Base-by-base conservation (phyloP, 345 rosid species). In the Abelmoschus esculentus region DNA sequence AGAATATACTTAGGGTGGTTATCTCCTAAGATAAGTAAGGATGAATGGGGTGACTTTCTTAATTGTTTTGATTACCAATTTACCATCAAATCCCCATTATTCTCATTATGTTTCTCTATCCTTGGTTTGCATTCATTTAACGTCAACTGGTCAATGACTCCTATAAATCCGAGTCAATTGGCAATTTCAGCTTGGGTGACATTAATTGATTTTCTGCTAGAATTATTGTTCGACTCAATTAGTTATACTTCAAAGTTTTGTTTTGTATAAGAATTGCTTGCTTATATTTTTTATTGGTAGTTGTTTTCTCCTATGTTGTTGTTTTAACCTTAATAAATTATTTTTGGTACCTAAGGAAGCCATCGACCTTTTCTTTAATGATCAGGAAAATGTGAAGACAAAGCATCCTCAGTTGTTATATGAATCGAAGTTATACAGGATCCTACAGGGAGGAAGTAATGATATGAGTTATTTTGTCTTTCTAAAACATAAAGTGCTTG, bases 381-480 rank as follows among this genome's bases (percentile, higher is more conserved):
- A 44, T n/a, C 75, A 91, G 99, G 99, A 95, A 87, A 87, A 76
- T 80, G 86, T 87, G 63, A 91, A 91, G 82, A 89, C 97, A 15
- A 93, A 87, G 80, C 97, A 93, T 84, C 98, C 97, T 7, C 97
- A 93, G 73, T 82, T 93, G 74, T 85, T 84, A 7, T 89, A 87
- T 60, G 98, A 93, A 78, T 88, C 97, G 0, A 93, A 89, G 85
- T 55, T 93, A 57, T 93, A 90, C 78, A 93, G 86, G 74, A 81
- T 93, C 67, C 86, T 93, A 46, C 97, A 93, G 59, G 97, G 86
- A 93, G 98, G 97, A 87, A 93, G 98, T 93, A 85, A 76, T 76
- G 44, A 40, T 7, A 18, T 46, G 19, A 2, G 2, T 54, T 52
- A 2, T 28, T 59, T 12, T 55, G 14, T 55, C n/a, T 53, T 69